These are phyloP conservation scores for Pseudoscleropodium purum DNA, from an alignment of 225 moss, liverwort and hornwort species.

Conservation along the genomic window DNA sequence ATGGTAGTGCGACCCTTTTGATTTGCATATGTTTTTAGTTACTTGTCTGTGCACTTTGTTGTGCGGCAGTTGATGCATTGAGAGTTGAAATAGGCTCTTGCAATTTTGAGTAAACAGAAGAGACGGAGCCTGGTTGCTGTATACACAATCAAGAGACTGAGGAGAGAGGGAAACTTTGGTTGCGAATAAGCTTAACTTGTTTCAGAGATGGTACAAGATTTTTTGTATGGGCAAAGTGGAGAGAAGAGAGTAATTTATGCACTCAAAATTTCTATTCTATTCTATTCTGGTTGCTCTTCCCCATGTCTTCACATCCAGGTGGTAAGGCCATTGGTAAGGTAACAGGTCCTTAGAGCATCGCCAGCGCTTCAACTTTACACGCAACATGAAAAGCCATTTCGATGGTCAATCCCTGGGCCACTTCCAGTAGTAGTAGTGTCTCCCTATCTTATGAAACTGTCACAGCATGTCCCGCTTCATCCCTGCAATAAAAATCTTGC, in stretches of 20 bases:
- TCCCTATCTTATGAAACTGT: no score
- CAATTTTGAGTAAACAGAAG: not conserved
- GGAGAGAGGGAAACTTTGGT: not conserved
- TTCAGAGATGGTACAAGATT: not conserved
- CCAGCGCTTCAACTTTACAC: no score
- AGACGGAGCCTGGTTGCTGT: not conserved
- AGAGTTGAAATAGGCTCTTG: not conserved
- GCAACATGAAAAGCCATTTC: no score
- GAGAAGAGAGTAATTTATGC: not conserved
- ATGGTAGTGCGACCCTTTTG: not conserved
- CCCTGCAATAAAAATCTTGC: no score
- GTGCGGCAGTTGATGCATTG: not conserved
- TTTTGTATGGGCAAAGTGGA: not conserved
- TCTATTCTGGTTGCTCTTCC: not conserved
- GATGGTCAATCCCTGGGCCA: no score
- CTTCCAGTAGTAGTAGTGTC: no score
- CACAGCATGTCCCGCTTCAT: no score
- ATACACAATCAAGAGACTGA: not conserved
- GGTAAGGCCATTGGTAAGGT: not conserved
- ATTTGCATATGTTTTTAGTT: not conserved
- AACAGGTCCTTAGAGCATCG: no score
- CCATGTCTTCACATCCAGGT: not conserved
- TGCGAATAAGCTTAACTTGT: not conserved
- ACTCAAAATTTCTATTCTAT: not conserved
- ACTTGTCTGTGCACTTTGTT: not conserved